These are phyloP conservation scores for Neoboletus subvelutipes DNA, from an alignment of 768 basidiomycete genomes.

Conservation along the genomic window DNA sequence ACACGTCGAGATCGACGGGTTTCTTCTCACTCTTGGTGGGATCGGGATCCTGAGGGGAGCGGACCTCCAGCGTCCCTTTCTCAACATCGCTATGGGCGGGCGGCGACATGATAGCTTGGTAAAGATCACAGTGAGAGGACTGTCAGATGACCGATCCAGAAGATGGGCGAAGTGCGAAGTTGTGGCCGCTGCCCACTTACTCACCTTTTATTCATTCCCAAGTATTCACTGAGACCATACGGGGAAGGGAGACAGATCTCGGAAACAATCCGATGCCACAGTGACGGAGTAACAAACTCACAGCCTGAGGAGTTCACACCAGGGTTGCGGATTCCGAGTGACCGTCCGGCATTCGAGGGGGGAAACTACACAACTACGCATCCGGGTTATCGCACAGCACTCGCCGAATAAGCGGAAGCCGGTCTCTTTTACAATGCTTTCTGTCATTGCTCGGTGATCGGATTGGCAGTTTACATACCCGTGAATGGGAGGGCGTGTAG, in stretches of 20 bases:
- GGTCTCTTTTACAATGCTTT: constrained; percentile 5
- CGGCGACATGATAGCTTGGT: constrained; percentile 41
- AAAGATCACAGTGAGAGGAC: constrained; percentile 13
- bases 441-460: not conserved
- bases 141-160: constrained; percentile 10
- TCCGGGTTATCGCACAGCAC: constrained; percentile 5
- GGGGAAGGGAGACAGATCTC: constrained; percentile 14
- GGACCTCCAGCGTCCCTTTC: constrained; percentile 53
- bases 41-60: constrained; percentile 31
- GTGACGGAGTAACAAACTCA: constrained; percentile 8
- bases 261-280: constrained; percentile 17
- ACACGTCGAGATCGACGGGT: constrained; percentile 29
- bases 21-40: constrained; percentile 43
- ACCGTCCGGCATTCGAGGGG: constrained; percentile 5
- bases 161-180: constrained; percentile 1
- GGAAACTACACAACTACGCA: not conserved
- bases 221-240: constrained; percentile 6
- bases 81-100: constrained; percentile 53
- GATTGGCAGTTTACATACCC: not conserved
- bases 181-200: not conserved
- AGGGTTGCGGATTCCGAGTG: constrained; percentile 13
- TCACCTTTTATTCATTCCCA: constrained; percentile 25
- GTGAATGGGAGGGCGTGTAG: not conserved
- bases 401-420: constrained; percentile 11
- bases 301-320: constrained; percentile 14